Evolutionary conservation across 495 filamentous ascomycete genomes (phyloP).

Genomic region (Lepidopterella palustris): DNA sequence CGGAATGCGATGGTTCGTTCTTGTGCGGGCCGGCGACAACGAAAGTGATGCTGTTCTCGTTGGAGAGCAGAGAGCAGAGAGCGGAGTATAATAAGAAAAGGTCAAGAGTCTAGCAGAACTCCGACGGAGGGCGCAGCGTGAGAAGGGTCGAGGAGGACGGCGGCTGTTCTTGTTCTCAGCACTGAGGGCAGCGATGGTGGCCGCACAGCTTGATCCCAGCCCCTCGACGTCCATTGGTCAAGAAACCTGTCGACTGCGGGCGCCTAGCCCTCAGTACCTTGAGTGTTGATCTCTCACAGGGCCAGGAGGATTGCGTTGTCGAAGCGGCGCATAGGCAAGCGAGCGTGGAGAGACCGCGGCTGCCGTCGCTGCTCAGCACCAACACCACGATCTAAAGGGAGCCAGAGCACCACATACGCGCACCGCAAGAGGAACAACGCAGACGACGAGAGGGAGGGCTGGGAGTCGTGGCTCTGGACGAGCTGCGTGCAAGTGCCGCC

Average conservation of each 20-base stretch:
- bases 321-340: neutral
- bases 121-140: slow-evolving; percentile 4
- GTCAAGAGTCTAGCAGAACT: neutral
- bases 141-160: neutral
- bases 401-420: neutral
- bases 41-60: neutral
- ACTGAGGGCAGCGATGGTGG: neutral
- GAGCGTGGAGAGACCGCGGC: neutral
- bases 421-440: neutral
- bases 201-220: slow-evolving; percentile 2
- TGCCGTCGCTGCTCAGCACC: neutral
- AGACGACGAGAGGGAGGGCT: neutral
- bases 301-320: neutral
- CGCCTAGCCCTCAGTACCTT: slow-evolving; percentile 2
- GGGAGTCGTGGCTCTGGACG: neutral
- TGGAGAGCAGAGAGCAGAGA: neutral
- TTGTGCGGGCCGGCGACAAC: neutral
- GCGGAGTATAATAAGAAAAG: neutral
- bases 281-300: too few species aligned
- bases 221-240: neutral
- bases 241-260: neutral
- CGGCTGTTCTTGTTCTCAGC: slow-evolving; percentile 12
- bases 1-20: neutral
- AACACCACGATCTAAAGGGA: neutral
- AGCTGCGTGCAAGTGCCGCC: neutral